Percentiles rank a stretch among this genome's conserved stretches.
Evolutionary conservation across 2,329 filamentous ascomycete genomes (phyloP).

Genomic region (Fusarium concolor): DNA sequence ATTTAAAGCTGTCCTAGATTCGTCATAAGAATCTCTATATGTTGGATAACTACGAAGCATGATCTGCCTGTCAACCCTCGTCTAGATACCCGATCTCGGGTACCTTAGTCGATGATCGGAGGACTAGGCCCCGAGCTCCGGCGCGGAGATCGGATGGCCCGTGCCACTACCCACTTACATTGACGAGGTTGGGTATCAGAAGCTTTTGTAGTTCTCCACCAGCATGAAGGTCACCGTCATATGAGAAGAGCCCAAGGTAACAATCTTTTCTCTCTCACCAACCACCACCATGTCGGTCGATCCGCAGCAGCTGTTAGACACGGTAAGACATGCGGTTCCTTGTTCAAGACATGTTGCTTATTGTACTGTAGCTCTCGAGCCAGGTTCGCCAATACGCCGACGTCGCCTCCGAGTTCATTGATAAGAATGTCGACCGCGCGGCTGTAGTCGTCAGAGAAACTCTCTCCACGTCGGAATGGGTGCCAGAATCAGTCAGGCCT

Average conservation of each 20-base stretch:
- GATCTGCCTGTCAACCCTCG: slow-evolving; percentile 6
- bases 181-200: slow-evolving; percentile 42
- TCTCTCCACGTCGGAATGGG: slow-evolving; percentile 75
- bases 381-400: slow-evolving; percentile 78
- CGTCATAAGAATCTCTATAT: background rate
- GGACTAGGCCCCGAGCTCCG: slow-evolving; percentile 32
- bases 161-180: slow-evolving; percentile 36
- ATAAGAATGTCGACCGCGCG: slow-evolving; percentile 82
- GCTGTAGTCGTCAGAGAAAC: slow-evolving; percentile 77
- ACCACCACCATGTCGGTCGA: slow-evolving; percentile 76
- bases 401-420: slow-evolving; percentile 82
- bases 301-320: slow-evolving; percentile 81
- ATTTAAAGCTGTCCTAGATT: background rate
- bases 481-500: slow-evolving; percentile 76
- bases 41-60: background rate
- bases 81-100: slow-evolving; percentile 33
- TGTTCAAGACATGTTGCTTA: slow-evolving; percentile 12
- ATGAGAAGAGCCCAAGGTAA: slow-evolving; percentile 40
- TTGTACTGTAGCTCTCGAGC: slow-evolving; percentile 60
- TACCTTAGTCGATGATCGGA: slow-evolving; percentile 20
- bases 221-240: slow-evolving; percentile 48
- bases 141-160: slow-evolving; percentile 38
- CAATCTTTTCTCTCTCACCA: slow-evolving; percentile 41
- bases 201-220: slow-evolving; percentile 44
- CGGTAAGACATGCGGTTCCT: slow-evolving; percentile 64